Base-by-base conservation (phyloP, 1,284 basidiomycete genomes). In the Ustilago hordei region DNA sequence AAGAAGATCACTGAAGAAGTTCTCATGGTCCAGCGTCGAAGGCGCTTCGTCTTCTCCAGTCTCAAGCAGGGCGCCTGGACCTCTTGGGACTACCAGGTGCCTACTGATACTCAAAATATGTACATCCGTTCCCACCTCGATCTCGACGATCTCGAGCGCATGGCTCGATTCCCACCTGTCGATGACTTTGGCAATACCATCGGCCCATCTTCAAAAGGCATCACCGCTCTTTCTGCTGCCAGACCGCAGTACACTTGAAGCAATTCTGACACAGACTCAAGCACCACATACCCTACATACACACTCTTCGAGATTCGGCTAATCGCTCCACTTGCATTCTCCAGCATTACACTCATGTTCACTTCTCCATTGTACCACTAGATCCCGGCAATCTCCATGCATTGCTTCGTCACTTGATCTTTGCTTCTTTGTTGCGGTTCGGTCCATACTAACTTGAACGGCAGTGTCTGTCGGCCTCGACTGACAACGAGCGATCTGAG, bases 21-120 rank as follows among this genome's bases (percentile, higher is more conserved):
- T n/a, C 70, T 72, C 36, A 32, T 50, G 36, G 64, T 72, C 6
- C 70, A 72, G 23, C 64, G 70, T 19, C 70, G 70, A 17, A 36
- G 64, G 39, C 70, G 70, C 53, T 64, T 72, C 31, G 70, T 72
- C 53, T 66, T 63, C 19, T 59, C 64, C 52, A 72, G 70, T 35
- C 70, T 72, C 60, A 72, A 72, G 35, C 64, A 67, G 43, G 70
- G 70, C 43, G 56, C 64, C 8, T 72, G 70, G 70, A 72, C 70
- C 28, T 72, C 70, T 6, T 72, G 70, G 70, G 70, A 72, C 41
- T 72, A 72, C 19, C 64, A 72, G 60, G 70, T 72, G 19, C 70
- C 70, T 31, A 50, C 53, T 52, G 57, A 72, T 48, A 72, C 70
- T 13, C 70, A 67, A 9, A 67, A 67, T 39, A 72, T 72, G 70